Evolutionary conservation across 768 basidiomycete genomes (phyloP), one percentile per base, ranked within the genome.

Genomic region (Lactarius indigo): DNA sequence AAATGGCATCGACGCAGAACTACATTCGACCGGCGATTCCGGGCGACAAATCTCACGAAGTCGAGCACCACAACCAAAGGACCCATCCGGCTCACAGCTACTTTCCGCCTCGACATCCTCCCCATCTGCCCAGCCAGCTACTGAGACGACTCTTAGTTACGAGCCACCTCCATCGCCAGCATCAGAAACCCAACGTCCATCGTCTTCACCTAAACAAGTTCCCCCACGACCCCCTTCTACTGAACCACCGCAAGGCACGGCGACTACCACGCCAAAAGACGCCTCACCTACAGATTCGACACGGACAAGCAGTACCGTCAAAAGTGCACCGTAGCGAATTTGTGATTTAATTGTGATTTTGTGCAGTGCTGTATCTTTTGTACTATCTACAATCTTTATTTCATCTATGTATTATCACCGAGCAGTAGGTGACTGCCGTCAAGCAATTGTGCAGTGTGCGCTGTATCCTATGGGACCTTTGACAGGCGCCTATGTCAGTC

Each of bases 361-460:
- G 17, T 64, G n/a, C 39, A 64, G 42, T 60, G 66, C 66, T 68
- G 66, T 68, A 68, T 68, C 62, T 62, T n/a, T 63, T 68, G 63
- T 68, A 68, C 26, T 57, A 64, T 68, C 62, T 68, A 68, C 62
- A 59, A 5, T 64, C 41, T 64, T 67, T 64, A 64, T 68, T 44
- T 59, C 41, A 33, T 54, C 23, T 28, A 37, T 64, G 52, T 67
- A 67, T 56, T 59, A n/a, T 30, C 31, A 41, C 50, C 7, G 13
- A 56, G 18, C 30, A 18, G 26, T 33, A 41, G 39, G 39, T 41
- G 39, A 15, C n/a, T 28, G 41, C 50, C 23, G 61, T 15, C 35
- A 55, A 55, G 31, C 20, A 41, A 47, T 9, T 23, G 44, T 50
- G n/a, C n/a, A n/a, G 42, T 33, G 37, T 41, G 41, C 15, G 20